Evolutionary conservation across 2,329 filamentous ascomycete genomes (phyloP), one percentile per base, ranked within the genome.

Genomic region (Cladosporium sp.): DNA sequence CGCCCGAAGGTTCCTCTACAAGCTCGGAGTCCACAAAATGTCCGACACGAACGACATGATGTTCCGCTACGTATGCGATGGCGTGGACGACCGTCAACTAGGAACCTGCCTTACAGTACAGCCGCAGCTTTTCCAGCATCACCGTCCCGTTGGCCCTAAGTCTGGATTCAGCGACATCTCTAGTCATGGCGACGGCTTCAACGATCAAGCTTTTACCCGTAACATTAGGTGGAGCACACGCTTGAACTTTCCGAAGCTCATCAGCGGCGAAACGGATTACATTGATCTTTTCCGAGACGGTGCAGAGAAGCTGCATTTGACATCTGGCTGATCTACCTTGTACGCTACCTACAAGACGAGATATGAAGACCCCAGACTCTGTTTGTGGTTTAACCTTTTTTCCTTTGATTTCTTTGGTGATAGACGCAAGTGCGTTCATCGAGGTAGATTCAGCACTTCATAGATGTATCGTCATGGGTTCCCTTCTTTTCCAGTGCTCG

Each of bases 41-140:
- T 69, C 63, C 12, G 61, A 61, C 13, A 62, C 69, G 0, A 72
- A 69, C 53, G 64, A 69, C 36, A 59, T 63, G 25, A 62, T 63
- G 59, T 49, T 67, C 8, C 48, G 58, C 13, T 55, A 64, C 12
- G 54, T 69, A 35, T 59, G 64, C 51, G 59, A 67, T 42, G 58
- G 61, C 27, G 49, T 55, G 13, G 47, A 62, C 32, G 65, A 53
- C 12, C 55, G 62, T 8, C 42, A 48, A 36, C 49, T 68, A 50
- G 64, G 70, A 45, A 67, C 63, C 38, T 71, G 75, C 60, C 36
- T 78, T 53, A 66, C 68, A 0, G 62, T 68, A 1, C 65, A 69
- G 52, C 75, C 74, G 0, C 63, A 67, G 25, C 58, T 78, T 3
- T 74, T 79, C 57, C 67, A 73, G n/a, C 71, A 75, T 13, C 71